Percentiles rank a stretch among this genome's conserved stretches.
phyloP scores from a whole-genome alignment of 441 rosid species.

The Eutrema salsugineum region DNA sequence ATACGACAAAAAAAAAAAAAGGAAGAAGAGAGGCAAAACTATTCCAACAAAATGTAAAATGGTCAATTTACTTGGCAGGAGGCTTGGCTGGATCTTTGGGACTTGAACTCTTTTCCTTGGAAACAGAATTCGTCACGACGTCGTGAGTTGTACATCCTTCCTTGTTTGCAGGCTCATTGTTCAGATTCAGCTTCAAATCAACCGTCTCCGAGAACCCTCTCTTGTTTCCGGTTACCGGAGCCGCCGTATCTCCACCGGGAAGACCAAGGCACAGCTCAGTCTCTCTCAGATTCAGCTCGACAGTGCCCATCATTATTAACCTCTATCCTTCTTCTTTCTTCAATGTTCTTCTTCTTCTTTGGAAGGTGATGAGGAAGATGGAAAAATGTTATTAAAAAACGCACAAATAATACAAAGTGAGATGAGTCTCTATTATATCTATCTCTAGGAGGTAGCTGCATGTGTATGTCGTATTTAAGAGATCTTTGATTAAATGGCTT shows the following conservation, averaged over 20 bases:
- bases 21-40: background rate
- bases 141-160: slow-evolving; percentile 12
- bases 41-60: background rate
- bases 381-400: slow-evolving; percentile 2
- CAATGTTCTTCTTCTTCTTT: slow-evolving; percentile 5
- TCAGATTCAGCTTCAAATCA: slow-evolving; percentile 60
- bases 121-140: slow-evolving; percentile 11
- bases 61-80: slow-evolving; percentile 56
- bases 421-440: slow-evolving; percentile 22
- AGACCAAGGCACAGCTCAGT: slow-evolving; percentile 87
- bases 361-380: slow-evolving; percentile 26
- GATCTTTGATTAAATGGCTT: slow-evolving; percentile 6
- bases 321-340: slow-evolving; percentile 2
- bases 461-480: slow-evolving; percentile 33
- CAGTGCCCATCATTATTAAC: slow-evolving; percentile 24
- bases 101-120: slow-evolving; percentile 33
- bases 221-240: slow-evolving; percentile 37
- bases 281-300: slow-evolving; percentile 45
- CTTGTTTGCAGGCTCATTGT: slow-evolving; percentile 25
- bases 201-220: slow-evolving; percentile 76
- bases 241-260: slow-evolving; percentile 52
- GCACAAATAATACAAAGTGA: slow-evolving; percentile 25
- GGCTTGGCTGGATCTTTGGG: slow-evolving; percentile 62
- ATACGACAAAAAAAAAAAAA: background rate
- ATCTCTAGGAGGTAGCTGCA: slow-evolving; percentile 28